Evolutionary conservation across 306 rosid species (phyloP).

Genomic region (Oxytropis ochrocephala): DNA sequence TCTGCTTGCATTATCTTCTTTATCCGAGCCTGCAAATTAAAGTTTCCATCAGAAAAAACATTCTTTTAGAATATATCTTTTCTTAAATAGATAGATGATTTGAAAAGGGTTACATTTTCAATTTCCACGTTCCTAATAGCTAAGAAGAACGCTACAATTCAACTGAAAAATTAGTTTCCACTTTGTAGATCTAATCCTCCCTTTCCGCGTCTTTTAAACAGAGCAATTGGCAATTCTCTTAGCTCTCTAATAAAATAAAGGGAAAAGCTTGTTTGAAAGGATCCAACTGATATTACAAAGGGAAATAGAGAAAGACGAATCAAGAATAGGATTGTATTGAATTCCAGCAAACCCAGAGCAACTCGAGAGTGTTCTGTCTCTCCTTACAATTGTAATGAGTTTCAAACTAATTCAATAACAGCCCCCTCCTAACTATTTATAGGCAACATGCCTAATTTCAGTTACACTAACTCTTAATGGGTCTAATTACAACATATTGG

Average conservation of each 20-base stretch:
- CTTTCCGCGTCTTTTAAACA: not conserved
- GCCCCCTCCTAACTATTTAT: too few relatives aligned
- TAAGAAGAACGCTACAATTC: not conserved
- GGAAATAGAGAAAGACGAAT: too few relatives aligned
- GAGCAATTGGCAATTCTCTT: not conserved
- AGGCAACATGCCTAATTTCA: too few relatives aligned
- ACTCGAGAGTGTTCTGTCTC: too few relatives aligned
- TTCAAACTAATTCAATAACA: too few relatives aligned
- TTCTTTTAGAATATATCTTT: not conserved
- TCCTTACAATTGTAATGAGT: too few relatives aligned
- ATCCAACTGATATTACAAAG: too few relatives aligned
- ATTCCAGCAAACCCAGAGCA: too few relatives aligned
- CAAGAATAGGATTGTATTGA: too few relatives aligned
- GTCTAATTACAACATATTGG: too few relatives aligned
- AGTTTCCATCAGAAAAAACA: constrained; percentile 20
- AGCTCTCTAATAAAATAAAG: not conserved
- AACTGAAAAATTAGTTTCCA: constrained; percentile 7
- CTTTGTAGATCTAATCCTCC: not conserved
- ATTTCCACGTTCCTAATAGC: not conserved
- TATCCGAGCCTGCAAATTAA: constrained; percentile 66
- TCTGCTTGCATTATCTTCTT: constrained; percentile 99
- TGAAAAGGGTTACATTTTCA: not conserved
- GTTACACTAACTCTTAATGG: too few relatives aligned
- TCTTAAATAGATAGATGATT: not conserved
- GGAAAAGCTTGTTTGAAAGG: too few relatives aligned